These are phyloP conservation scores for Tylopilus plumbeoviolaceoides DNA, from an alignment of 768 basidiomycete species.

Conservation along the genomic window DNA sequence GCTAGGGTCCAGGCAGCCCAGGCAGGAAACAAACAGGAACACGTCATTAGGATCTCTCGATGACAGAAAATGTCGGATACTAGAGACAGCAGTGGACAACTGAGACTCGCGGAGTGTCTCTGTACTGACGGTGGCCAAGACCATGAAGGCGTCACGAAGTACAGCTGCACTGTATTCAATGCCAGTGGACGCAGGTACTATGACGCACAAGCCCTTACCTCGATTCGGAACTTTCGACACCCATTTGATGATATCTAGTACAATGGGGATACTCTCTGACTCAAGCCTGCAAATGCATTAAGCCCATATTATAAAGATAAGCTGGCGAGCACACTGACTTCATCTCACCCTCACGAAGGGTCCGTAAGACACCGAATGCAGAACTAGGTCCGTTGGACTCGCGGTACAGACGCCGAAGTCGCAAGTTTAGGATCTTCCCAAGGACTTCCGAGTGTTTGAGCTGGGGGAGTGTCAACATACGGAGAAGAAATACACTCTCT, in stretches of 20 bases:
- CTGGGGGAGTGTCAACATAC: conserved; percentile 13
- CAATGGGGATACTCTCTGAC: conserved; percentile 12
- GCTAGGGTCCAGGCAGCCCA: conserved; percentile 52
- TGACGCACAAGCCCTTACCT: conserved; percentile 18
- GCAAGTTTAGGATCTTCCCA: conserved; percentile 21
- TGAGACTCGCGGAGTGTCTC: conserved; percentile 18
- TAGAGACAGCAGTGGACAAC: conserved; percentile 32
- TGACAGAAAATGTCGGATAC: conserved; percentile 54
- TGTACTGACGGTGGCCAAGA: conserved; percentile 25
- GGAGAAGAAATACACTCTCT: neutral
- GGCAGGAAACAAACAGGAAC: conserved; percentile 63
- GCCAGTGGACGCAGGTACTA: conserved; percentile 13
- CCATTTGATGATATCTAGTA: conserved; percentile 25
- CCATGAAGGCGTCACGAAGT: conserved; percentile 32
- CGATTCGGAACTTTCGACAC: conserved; percentile 20
- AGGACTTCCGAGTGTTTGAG: conserved; percentile 22
- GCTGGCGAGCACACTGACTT: conserved; percentile 14
- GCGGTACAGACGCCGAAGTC: conserved; percentile 12
- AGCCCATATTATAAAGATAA: neutral
- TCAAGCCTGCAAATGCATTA: conserved; percentile 21
- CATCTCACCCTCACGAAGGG: conserved; percentile 21
- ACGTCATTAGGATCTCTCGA: conserved; percentile 57
- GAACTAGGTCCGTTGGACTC: conserved; percentile 4
- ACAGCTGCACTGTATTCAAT: conserved; percentile 28
- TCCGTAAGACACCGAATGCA: conserved; percentile 18